Base-by-base conservation (phyloP, 2,329 filamentous ascomycete species). In the Talaromyces sp. region DNA sequence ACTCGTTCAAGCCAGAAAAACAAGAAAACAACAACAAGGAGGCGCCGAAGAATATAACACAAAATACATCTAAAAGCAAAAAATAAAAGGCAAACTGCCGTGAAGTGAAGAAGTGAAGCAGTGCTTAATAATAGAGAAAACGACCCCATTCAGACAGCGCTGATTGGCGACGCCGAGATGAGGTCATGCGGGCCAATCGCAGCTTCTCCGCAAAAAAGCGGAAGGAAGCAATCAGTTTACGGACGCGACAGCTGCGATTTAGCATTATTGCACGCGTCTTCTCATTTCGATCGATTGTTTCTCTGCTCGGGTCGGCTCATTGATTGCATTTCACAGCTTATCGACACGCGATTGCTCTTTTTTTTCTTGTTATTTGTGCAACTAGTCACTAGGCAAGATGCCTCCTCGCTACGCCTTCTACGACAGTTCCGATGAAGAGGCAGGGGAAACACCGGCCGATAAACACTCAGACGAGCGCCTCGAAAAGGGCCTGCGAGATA, bases 401-500 rank as follows among this genome's bases (percentile, higher is more conserved):
- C 64, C 68, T 22, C 69, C 69, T 10, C 68, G 67, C 64, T 69
- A 70, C 56, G 66, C 65, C 19, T 65, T 78, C 60, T 70, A 70
- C 13, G 70, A 73, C 39, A 72, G 72, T 9, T 70, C 71, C 15
- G 69, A 70, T 6, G 69, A 74, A 22, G 65, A 69, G 28, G 70
- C 1, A 69, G 74, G 28, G 57, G 58, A 2, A 57, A 42, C 36
- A 8, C 59, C 64, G 3, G 13, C 32, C 2, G 42, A 28, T 22
- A 60, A 62, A 0, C 74, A 72, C 17, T 73, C 77, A 5, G 71
- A 77, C 54, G 62, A 68, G 27, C 51, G 57, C 15, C 64, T 80
- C n/a, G 76, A 78, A 62, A 68, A 71, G 47, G 71, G 67, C 22
- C 65, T 80, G 52, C 74, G 77, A 49, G 70, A 76, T 59, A 69